These are phyloP conservation scores for Neotropicomus parvogracilis DNA, from an alignment of 1,284 basidiomycete species.

Conservation along the genomic window DNA sequence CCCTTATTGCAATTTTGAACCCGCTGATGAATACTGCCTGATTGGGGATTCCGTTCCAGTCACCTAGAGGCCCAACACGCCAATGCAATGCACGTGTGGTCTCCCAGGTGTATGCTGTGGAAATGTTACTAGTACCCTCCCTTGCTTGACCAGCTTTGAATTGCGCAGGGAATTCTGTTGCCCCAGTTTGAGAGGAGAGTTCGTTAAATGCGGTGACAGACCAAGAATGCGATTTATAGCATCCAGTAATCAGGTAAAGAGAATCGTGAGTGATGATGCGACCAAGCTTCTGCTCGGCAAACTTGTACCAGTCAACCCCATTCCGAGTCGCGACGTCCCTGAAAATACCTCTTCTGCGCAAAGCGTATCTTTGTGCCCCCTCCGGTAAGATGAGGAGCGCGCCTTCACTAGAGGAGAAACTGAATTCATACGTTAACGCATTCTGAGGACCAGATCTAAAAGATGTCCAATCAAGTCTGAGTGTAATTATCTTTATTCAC, in stretches of 20 bases:
- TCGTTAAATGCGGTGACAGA: not conserved
- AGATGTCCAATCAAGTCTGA: too few species aligned
- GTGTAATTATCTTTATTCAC: too few species aligned
- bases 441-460: too few species aligned
- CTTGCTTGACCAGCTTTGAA: not conserved
- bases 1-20: slow-evolving; percentile 9
- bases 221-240: not conserved
- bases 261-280: slow-evolving; percentile 1
- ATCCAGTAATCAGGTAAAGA: not conserved
- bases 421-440: slow-evolving; percentile 6
- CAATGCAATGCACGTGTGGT: not conserved
- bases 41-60: not conserved
- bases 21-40: slow-evolving; percentile 9
- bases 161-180: not conserved
- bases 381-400: slow-evolving; percentile 15
- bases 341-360: not conserved
- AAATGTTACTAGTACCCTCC: not conserved
- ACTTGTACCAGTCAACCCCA: slow-evolving; percentile 2
- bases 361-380: not conserved
- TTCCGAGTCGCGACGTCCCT: not conserved
- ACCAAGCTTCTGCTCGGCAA: not conserved
- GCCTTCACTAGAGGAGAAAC: slow-evolving; percentile 9
- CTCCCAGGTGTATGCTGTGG: slow-evolving; percentile 2
- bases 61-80: slow-evolving; percentile 1
- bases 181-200: not conserved